Percentiles rank a stretch among this genome's conserved stretches.
Conservation (phyloP, 306 rosid genomes). For the Lathyrus tuberosus region DNA sequence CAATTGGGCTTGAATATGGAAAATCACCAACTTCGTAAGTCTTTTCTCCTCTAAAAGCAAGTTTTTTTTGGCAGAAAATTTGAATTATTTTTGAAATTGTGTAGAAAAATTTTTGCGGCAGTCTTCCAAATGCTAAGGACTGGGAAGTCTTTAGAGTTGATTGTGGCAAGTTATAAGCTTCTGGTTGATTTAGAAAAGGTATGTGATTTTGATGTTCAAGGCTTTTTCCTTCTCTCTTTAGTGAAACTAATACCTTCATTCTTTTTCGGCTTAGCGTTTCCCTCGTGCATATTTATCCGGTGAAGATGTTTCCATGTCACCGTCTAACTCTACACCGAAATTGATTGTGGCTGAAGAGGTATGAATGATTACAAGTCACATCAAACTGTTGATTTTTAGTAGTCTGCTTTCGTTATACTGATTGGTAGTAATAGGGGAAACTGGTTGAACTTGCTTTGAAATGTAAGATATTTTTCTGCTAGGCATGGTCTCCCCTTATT, state of each 20-base stretch:
- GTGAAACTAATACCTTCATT: conserved; percentile 22
- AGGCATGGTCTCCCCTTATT: conserved; percentile 78
- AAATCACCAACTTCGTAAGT: conserved; percentile 59
- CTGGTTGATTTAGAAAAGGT: conserved; percentile 79
- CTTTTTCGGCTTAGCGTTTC: conserved; percentile 50
- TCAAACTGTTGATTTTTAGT: conserved; percentile 11
- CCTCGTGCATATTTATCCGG: conserved; percentile 58
- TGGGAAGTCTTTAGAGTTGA: conserved; percentile 46
- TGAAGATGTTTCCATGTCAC: conserved; percentile 40
- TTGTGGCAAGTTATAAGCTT: conserved; percentile 50
- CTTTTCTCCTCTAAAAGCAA: background rate
- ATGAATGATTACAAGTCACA: conserved; percentile 29
- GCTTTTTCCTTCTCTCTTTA: background rate
- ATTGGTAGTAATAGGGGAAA: conserved; percentile 10
- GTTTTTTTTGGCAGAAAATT: conserved; percentile 2
- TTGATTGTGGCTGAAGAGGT: conserved; percentile 73
- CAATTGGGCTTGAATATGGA: conserved; percentile 56
- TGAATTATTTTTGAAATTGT: conserved; percentile 28
- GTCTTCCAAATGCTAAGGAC: conserved; percentile 47
- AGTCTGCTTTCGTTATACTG: conserved; percentile 11
- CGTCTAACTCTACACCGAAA: conserved; percentile 34
- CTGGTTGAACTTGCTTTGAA: conserved; percentile 23
- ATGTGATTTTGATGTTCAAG: conserved; percentile 1
- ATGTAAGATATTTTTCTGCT: conserved; percentile 31
- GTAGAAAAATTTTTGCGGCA: conserved; percentile 42